A percentile compares a stretch with the other conserved stretches of the same genome.
Evolutionary conservation across 331 rosid genomes (phyloP).

Genomic region (Erythrophleum ivorense): DNA sequence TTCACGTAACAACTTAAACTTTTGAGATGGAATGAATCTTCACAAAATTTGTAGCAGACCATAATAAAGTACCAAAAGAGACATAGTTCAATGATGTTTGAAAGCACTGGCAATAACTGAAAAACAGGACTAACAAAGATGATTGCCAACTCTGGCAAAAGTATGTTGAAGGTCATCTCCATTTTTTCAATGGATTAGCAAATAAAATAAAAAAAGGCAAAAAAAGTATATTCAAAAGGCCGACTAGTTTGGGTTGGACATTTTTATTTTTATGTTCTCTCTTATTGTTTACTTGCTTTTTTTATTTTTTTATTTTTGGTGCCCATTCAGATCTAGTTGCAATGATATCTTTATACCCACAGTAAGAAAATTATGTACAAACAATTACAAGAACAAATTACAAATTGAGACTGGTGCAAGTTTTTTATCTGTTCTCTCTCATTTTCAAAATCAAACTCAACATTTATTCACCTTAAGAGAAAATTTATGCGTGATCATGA

Average conservation of each 20-base stretch:
- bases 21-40: background rate
- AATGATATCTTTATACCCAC: background rate
- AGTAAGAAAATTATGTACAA: conserved; percentile 6
- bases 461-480: background rate
- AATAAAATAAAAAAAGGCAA: background rate
- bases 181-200: conserved; percentile 18
- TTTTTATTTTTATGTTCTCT: background rate
- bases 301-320: background rate
- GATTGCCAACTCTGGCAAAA: background rate
- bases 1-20: background rate
- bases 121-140: background rate
- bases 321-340: background rate
- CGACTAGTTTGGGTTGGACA: background rate
- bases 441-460: background rate
- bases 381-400: background rate
- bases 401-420: background rate
- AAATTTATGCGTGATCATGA: background rate
- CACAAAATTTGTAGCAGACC: background rate
- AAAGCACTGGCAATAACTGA: background rate
- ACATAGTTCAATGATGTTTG: conserved; percentile 17
- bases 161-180: background rate
- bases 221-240: background rate
- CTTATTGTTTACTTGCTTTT: background rate
- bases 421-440: background rate
- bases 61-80: background rate